These are phyloP conservation scores for Phytophthora kernoviae DNA, from an alignment of 352 stramenopile species.

Conservation along the genomic window DNA sequence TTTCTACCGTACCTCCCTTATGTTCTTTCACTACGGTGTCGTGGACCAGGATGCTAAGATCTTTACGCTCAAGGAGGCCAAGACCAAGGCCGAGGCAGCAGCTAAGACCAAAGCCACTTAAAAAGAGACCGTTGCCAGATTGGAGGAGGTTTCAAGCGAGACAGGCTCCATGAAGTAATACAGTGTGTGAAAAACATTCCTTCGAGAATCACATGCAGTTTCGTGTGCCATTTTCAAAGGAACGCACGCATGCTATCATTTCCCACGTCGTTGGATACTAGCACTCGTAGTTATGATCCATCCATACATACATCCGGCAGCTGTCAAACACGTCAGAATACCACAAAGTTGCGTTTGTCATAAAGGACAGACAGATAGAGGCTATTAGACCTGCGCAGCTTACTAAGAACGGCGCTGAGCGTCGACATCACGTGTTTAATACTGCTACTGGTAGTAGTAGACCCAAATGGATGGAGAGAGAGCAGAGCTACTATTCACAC, in stretches of 20 bases:
- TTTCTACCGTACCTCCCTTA: constrained; percentile 61
- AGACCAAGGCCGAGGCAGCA: constrained; percentile 29
- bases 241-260: neutral
- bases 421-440: constrained; percentile 17
- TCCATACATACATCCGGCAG: constrained; percentile 2
- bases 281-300: neutral
- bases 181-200: neutral
- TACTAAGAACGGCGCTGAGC: constrained; percentile 25
- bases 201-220: constrained; percentile 12
- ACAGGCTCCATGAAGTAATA: constrained; percentile 24
- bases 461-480: constrained; percentile 8
- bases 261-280: neutral
- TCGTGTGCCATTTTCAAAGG: constrained; percentile 5
- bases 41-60: constrained; percentile 65
- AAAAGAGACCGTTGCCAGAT: neutral
- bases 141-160: constrained; percentile 10
- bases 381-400: constrained; percentile 2
- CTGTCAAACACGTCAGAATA: constrained; percentile 11
- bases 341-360: neutral
- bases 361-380: too few species aligned
- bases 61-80: constrained; percentile 75
- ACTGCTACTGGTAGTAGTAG: constrained; percentile 5
- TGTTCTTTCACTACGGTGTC: constrained; percentile 77
- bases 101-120: constrained; percentile 41
- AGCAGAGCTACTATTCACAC: constrained; percentile 38